A percentile compares a stretch with the other conserved stretches of the same genome.
phyloP scores from a whole-genome alignment of 192 early-diverging fungal genomes.

The Podila epigama region DNA sequence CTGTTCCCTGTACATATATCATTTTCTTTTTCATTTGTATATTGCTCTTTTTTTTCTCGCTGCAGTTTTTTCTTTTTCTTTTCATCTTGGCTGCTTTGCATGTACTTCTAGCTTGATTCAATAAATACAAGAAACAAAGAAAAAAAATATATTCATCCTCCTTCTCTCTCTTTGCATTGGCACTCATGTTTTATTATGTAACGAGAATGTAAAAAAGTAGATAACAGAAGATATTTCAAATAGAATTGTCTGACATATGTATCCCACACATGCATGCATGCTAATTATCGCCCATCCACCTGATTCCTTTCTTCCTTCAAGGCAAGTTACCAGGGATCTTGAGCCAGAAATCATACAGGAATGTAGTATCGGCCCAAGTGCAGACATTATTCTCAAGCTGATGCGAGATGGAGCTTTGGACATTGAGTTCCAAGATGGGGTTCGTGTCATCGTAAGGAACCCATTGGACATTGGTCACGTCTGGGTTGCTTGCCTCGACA shows the following conservation, averaged over 20 bases:
- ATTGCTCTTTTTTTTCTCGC: background rate
- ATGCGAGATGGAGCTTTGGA: conserved; percentile 13
- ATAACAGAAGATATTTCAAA: no score
- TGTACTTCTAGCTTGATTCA: no score
- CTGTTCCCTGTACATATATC: background rate
- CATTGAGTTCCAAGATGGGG: conserved; percentile 10
- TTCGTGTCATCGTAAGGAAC: conserved; percentile 9
- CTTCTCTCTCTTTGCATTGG: background rate
- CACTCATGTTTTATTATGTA: background rate
- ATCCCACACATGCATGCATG: no score
- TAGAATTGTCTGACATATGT: no score
- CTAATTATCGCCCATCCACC: no score
- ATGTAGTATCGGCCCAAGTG: background rate
- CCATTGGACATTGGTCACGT: conserved; percentile 24
- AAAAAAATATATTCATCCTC: no score
- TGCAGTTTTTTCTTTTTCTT: background rate
- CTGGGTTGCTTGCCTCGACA: conserved; percentile 12
- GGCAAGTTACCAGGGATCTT: background rate
- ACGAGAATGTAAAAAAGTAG: no score
- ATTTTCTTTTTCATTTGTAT: background rate
- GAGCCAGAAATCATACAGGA: conserved; percentile 3
- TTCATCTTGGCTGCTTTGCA: conserved; percentile 2
- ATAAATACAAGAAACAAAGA: no score
- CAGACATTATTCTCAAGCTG: conserved; percentile 22
- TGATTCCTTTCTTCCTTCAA: background rate